These are phyloP conservation scores for Tuber umbilicatum DNA, from an alignment of 495 filamentous ascomycete genomes.

Conservation along the genomic window DNA sequence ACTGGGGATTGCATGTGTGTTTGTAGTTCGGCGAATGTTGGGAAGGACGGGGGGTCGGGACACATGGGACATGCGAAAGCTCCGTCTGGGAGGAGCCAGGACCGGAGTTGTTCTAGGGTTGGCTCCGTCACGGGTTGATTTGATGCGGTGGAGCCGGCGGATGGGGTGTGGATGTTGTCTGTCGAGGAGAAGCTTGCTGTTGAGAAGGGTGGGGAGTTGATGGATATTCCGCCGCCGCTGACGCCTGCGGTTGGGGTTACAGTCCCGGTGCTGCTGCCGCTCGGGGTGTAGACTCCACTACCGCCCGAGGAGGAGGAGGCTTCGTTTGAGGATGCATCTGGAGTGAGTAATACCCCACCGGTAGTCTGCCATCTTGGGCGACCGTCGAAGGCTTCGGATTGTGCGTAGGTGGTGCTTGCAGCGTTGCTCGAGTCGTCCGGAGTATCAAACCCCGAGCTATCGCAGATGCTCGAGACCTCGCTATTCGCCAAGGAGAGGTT, in stretches of 20 bases:
- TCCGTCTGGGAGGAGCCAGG: background rate
- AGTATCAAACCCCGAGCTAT: background rate
- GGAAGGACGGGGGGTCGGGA: background rate
- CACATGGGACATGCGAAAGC: background rate
- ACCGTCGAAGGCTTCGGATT: background rate
- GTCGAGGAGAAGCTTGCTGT: background rate
- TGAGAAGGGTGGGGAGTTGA: background rate
- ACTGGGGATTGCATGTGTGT: background rate
- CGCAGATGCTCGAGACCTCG: background rate
- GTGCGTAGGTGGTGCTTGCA: background rate
- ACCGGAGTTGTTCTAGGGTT: background rate
- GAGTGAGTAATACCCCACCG: constrained; percentile 13
- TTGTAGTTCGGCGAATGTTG: background rate
- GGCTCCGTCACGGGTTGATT: background rate
- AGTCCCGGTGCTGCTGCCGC: constrained; percentile 5
- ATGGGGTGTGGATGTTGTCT: background rate
- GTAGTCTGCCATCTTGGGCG: background rate
- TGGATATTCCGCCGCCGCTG: background rate
- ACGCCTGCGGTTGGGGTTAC: background rate
- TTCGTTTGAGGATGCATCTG: background rate
- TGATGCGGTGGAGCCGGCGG: background rate
- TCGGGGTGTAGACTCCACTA: constrained; percentile 13
- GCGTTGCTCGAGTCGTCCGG: constrained; percentile 19
- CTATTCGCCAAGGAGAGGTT: background rate
- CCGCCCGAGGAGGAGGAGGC: constrained; percentile 12